These are phyloP conservation scores for Kernera saxatilis DNA, from an alignment of 345 rosid species.

Conservation along the genomic window DNA sequence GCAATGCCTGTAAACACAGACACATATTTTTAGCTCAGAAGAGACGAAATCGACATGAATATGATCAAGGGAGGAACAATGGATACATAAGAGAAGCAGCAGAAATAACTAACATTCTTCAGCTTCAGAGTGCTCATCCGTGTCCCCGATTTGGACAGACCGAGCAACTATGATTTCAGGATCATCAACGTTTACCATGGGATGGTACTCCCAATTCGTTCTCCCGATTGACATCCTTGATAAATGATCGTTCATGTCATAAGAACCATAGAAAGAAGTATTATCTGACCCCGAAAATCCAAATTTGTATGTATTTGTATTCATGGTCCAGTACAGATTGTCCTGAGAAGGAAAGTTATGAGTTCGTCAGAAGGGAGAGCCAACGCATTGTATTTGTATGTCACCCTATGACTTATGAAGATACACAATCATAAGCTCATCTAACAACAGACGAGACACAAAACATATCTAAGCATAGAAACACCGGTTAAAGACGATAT, in stretches of 20 bases:
- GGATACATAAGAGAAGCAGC: background rate
- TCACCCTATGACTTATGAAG: background rate
- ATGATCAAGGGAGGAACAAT: background rate
- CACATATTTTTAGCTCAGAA: background rate
- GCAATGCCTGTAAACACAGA: conserved; percentile 25
- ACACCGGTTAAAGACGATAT: background rate
- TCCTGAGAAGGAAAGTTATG: conserved; percentile 22
- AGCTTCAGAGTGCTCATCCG: conserved; percentile 26
- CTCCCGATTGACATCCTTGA: conserved; percentile 31
- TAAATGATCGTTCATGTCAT: conserved; percentile 29
- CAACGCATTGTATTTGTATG: background rate
- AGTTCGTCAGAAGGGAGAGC: background rate
- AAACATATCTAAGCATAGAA: background rate
- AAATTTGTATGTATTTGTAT: conserved; percentile 34
- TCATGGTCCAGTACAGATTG: conserved; percentile 30
- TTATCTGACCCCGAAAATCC: conserved; percentile 30
- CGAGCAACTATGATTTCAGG: conserved; percentile 17
- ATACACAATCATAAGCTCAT: background rate
- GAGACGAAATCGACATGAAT: background rate
- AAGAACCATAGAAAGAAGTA: conserved; percentile 27
- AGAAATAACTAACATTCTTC: conserved; percentile 27
- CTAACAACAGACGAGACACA: background rate
- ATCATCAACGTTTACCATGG: conserved; percentile 8
- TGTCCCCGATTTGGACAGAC: conserved; percentile 17
- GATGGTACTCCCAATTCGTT: conserved; percentile 30